Percentiles rank a stretch among this genome's conserved stretches.
phyloP scores from a whole-genome alignment of 306 rosid species.

The Oemleria cerasiformis region DNA sequence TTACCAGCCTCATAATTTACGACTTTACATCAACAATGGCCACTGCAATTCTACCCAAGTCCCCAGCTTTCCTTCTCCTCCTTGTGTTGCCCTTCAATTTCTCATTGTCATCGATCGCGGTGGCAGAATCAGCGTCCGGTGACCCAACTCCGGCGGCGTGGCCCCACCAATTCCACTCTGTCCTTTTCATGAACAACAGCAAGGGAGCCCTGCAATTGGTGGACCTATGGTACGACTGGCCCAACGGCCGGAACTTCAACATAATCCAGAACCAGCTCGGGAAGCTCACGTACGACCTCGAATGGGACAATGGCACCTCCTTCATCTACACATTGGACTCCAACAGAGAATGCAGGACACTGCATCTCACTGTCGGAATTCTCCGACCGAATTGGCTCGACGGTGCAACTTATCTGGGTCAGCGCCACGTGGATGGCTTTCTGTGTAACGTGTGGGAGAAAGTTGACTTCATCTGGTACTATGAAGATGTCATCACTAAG shows the following conservation, averaged over 20 bases:
- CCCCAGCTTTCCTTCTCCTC: not conserved
- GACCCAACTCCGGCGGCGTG: conserved; percentile 46
- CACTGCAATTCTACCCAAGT: not conserved
- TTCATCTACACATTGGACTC: conserved; percentile 53
- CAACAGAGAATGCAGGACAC: conserved; percentile 31
- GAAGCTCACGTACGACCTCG: conserved; percentile 51
- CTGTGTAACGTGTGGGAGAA: conserved; percentile 86
- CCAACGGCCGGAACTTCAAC: conserved; percentile 94
- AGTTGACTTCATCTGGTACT: conserved; percentile 73
- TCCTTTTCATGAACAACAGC: conserved; percentile 53
- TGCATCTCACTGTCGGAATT: conserved; percentile 55
- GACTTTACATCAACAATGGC: not conserved
- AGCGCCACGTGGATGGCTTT: conserved; percentile 55
- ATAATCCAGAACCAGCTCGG: conserved; percentile 72
- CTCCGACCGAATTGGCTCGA: conserved; percentile 90
- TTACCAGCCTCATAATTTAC: not conserved
- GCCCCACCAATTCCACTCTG: conserved; percentile 76
- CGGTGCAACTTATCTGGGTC: conserved; percentile 78
- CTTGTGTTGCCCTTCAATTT: not conserved
- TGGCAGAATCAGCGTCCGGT: not conserved
- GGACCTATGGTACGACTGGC: conserved; percentile 95
- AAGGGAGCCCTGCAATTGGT: conserved; percentile 44
- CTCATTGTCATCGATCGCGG: not conserved
- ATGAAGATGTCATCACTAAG: conserved; percentile 63
- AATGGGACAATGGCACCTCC: conserved; percentile 94